Evolutionary conservation across 2,329 filamentous ascomycete genomes (phyloP).

Genomic region (Eutypella sp.): DNA sequence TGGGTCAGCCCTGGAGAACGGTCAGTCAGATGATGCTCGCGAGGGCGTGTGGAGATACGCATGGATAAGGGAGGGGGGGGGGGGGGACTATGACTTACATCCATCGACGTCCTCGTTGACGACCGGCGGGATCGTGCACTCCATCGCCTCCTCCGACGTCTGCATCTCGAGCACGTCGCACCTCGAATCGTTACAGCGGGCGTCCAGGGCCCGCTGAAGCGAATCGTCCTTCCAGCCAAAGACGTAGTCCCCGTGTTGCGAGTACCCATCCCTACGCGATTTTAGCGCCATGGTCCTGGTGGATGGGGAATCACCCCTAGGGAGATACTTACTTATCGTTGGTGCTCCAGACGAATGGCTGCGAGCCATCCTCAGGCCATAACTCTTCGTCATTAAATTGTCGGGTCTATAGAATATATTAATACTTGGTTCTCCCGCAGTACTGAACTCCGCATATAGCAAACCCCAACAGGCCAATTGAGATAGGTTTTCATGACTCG

Average conservation of each 20-base stretch:
- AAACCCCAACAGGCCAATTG: not conserved
- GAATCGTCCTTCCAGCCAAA: conserved; percentile 38
- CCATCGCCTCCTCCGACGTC: conserved; percentile 19
- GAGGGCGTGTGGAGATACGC: not conserved
- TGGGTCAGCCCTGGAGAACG: conserved; percentile 14
- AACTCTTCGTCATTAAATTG: conserved; percentile 22
- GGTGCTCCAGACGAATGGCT: conserved; percentile 26
- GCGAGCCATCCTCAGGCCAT: conserved; percentile 25
- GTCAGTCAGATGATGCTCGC: conserved; percentile 5
- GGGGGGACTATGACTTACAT: conserved; percentile 18
- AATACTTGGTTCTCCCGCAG: not conserved
- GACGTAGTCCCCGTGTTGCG: conserved; percentile 34
- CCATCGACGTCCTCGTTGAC: conserved; percentile 22
- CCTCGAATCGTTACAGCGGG: conserved; percentile 28
- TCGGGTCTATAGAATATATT: conserved; percentile 11
- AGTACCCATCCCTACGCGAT: conserved; percentile 16
- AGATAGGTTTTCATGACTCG: not conserved
- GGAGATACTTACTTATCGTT: conserved; percentile 16
- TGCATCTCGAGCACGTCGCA: conserved; percentile 21
- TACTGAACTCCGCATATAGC: not conserved
- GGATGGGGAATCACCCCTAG: not conserved
- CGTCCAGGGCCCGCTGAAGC: conserved; percentile 37
- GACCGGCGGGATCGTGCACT: conserved; percentile 13
- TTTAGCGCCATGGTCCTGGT: not conserved
- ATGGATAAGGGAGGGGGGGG: not conserved